Conservation (phyloP, 2,329 filamentous ascomycete species). For the Claviceps paspali region DNA sequence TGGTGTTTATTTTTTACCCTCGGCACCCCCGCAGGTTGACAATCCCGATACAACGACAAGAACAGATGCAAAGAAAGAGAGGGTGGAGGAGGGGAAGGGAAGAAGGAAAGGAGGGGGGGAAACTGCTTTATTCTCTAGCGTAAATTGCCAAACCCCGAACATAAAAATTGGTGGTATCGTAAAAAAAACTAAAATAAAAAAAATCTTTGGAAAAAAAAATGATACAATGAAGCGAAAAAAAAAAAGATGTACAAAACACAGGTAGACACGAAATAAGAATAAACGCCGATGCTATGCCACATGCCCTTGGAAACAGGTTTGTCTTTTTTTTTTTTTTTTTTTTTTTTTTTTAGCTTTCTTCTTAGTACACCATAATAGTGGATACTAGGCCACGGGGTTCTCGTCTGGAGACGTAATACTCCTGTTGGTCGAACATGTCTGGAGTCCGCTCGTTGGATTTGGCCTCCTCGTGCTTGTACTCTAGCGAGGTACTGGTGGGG, state of each 20-base stretch:
- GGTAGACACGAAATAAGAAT: conserved; percentile 6
- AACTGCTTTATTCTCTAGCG: too few species aligned
- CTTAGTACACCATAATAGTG: conserved; percentile 41
- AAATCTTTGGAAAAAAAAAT: too few species aligned
- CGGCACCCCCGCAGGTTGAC: too few species aligned
- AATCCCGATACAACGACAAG: too few species aligned
- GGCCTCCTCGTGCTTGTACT: conserved; percentile 43
- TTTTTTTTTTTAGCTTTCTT: background rate
- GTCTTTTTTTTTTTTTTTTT: conserved; percentile 3
- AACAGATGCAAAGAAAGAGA: too few species aligned
- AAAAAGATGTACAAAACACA: background rate
- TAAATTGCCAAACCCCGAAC: too few species aligned
- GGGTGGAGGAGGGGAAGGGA: too few species aligned
- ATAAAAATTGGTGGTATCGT: too few species aligned
- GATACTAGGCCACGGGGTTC: conserved; percentile 36
- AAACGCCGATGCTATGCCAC: conserved; percentile 16
- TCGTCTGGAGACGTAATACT: conserved; percentile 37
- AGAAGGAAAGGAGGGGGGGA: too few species aligned
- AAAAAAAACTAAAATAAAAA: background rate
- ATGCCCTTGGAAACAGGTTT: conserved; percentile 9
- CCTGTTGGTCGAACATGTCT: conserved; percentile 32
- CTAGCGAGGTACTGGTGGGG: conserved; percentile 41
- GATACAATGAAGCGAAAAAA: background rate
- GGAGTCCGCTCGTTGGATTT: conserved; percentile 28
- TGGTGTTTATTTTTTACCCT: too few species aligned